A percentile compares a stretch with the other conserved stretches of the same genome.
Conservation (phyloP, 1,139 yeast species). For the Suhomyces kunorum region DNA sequence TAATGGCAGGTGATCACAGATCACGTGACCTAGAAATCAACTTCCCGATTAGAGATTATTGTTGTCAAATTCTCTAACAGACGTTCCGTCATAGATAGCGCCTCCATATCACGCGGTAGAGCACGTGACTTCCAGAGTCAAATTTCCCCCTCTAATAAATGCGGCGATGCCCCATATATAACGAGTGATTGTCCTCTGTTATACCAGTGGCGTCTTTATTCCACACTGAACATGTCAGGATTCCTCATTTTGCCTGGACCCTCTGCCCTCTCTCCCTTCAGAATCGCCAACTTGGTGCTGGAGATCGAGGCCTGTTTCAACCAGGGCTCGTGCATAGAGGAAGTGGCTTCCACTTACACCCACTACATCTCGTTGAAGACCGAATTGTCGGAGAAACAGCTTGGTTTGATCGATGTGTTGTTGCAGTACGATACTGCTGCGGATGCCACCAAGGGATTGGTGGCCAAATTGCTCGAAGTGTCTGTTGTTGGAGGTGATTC, state of each 20-base stretch:
- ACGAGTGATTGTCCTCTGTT: neutral
- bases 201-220: conserved; percentile 2
- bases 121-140: conserved; percentile 7
- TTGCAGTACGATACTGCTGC: conserved; percentile 75
- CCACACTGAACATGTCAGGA: conserved; percentile 13
- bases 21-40: neutral
- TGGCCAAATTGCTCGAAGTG: conserved; percentile 43
- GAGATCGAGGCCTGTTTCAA: conserved; percentile 72
- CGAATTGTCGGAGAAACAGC: conserved; percentile 32
- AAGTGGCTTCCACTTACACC: conserved; percentile 71
- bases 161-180: conserved; percentile 10
- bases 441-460: conserved; percentile 53
- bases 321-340: conserved; percentile 59
- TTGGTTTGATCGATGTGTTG: conserved; percentile 57
- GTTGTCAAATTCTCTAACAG: no score
- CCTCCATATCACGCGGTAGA: neutral
- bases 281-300: conserved; percentile 70
- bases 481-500: conserved; percentile 36
- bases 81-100: no score
- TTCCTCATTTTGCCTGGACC: conserved; percentile 82
- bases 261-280: conserved; percentile 81
- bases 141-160: conserved; percentile 3
- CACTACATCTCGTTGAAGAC: conserved; percentile 73
- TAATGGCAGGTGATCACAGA: neutral
- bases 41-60: no score